Conservation (phyloP, 2,329 filamentous ascomycete genomes). For the Leptographium lundbergii region DNA sequence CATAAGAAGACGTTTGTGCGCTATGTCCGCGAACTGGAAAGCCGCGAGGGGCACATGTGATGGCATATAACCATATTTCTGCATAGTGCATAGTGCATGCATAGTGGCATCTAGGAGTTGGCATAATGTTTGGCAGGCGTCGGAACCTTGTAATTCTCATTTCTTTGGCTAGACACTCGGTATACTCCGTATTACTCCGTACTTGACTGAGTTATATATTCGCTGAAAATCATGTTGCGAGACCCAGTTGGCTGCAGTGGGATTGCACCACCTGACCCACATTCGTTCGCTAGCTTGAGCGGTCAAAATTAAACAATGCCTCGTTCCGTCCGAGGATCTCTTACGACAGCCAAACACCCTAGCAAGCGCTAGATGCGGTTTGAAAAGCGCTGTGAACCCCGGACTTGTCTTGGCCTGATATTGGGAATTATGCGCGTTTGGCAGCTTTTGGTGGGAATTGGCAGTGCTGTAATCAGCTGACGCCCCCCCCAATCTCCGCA, state of each 20-base stretch:
- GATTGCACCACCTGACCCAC: neutral
- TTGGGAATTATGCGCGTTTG: neutral
- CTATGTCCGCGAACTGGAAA: conserved; percentile 76
- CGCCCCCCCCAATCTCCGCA: neutral
- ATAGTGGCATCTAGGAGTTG: neutral
- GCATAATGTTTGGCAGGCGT: neutral
- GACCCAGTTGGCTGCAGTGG: neutral
- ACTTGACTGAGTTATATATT: too few species aligned
- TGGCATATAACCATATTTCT: neutral
- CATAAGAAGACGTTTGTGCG: conserved; percentile 97
- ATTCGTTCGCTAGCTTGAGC: neutral
- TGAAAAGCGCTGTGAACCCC: neutral
- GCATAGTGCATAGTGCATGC: neutral
- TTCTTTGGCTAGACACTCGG: too few species aligned
- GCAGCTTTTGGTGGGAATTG: neutral
- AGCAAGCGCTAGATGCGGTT: too few species aligned
- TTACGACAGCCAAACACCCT: too few species aligned
- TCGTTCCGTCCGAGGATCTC: neutral
- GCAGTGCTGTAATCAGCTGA: neutral
- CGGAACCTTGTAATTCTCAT: too few species aligned
- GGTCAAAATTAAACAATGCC: neutral
- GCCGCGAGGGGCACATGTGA: conserved; percentile 5
- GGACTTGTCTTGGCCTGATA: neutral
- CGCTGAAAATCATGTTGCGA: neutral
- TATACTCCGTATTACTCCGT: too few species aligned